phyloP scores from a whole-genome alignment of 495 filamentous ascomycete genomes.

The Penicillium daleae region DNA sequence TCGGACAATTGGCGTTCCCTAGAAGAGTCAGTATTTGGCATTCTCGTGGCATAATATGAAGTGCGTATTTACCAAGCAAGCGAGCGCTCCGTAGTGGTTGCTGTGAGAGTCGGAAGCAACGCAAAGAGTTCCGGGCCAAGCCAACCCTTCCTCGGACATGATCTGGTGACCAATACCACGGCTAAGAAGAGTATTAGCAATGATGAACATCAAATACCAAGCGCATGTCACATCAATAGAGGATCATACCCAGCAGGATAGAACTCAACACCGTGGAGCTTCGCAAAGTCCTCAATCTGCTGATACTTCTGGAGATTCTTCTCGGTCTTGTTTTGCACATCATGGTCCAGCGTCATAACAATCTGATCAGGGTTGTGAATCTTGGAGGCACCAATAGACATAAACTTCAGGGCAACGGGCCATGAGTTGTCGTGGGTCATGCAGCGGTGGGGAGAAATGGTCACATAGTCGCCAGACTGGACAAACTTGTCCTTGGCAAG shows the following conservation, averaged over 20 bases:
- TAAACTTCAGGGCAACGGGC: conserved; percentile 85
- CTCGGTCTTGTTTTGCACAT: conserved; percentile 86
- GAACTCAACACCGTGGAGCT: conserved; percentile 78
- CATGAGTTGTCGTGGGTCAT: conserved; percentile 96
- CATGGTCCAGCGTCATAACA: conserved; percentile 91
- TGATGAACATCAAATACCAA: not conserved
- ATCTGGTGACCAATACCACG: conserved; percentile 89
- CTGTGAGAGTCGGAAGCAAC: conserved; percentile 55
- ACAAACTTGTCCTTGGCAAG: conserved; percentile 73
- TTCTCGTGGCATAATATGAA: too few species aligned
- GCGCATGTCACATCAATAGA: too few species aligned
- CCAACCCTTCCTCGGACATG: conserved; percentile 84
- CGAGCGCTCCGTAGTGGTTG: conserved; percentile 21
- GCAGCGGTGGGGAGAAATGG: conserved; percentile 70
- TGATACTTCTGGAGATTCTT: conserved; percentile 82
- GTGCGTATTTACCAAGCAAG: conserved; percentile 18
- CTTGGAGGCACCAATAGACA: conserved; percentile 80
- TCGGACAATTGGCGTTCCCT: conserved; percentile 73
- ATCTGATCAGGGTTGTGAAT: conserved; percentile 75
- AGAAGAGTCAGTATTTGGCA: conserved; percentile 15
- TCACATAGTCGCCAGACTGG: conserved; percentile 80
- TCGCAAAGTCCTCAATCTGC: conserved; percentile 86
- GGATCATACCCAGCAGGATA: conserved; percentile 64
- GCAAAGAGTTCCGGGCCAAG: conserved; percentile 80
- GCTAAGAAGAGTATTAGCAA: conserved; percentile 22